phyloP scores from a whole-genome alignment of 2,329 filamentous ascomycete genomes.

The Diaporthe destruens region DNA sequence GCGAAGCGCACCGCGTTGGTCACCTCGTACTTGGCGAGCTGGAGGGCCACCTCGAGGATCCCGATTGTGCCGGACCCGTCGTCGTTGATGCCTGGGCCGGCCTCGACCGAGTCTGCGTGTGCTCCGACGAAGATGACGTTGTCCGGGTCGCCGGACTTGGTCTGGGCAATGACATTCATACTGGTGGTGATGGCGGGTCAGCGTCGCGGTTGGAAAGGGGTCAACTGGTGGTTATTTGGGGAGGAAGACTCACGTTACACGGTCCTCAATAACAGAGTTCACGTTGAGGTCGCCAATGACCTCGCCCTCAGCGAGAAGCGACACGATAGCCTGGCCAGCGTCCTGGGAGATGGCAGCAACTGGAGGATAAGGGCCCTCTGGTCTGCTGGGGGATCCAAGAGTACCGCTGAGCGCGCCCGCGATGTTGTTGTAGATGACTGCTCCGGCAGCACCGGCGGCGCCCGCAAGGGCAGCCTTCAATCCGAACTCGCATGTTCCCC shows the following conservation, averaged over 20 bases:
- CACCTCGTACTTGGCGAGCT: slow-evolving; percentile 45
- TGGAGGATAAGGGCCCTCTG: slow-evolving; percentile 28
- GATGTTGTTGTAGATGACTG: slow-evolving; percentile 68
- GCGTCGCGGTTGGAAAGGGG: slow-evolving; percentile 48
- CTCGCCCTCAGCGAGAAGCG: background rate
- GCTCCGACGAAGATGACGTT: slow-evolving; percentile 49
- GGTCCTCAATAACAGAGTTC: slow-evolving; percentile 52
- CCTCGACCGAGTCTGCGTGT: slow-evolving; percentile 50
- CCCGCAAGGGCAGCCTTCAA: slow-evolving; percentile 60
- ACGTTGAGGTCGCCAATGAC: slow-evolving; percentile 51
- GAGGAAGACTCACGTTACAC: slow-evolving; percentile 47
- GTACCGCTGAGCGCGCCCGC: slow-evolving; percentile 59
- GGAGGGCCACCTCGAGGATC: slow-evolving; percentile 48
- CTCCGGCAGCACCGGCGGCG: slow-evolving; percentile 56
- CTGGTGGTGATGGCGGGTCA: slow-evolving; percentile 48
- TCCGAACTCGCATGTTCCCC: slow-evolving; percentile 57
- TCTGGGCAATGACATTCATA: slow-evolving; percentile 56
- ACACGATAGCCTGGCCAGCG: slow-evolving; percentile 41
- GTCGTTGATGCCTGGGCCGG: slow-evolving; percentile 51
- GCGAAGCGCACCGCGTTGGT: slow-evolving; percentile 51
- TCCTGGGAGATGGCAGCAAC: slow-evolving; percentile 32
- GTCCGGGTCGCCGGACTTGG: slow-evolving; percentile 50
- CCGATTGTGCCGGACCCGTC: slow-evolving; percentile 48
- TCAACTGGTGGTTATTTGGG: too few relatives aligned
- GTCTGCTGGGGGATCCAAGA: slow-evolving; percentile 4